Conservation (phyloP, 805 yeast genomes). For the Spathaspora passalidarum region DNA sequence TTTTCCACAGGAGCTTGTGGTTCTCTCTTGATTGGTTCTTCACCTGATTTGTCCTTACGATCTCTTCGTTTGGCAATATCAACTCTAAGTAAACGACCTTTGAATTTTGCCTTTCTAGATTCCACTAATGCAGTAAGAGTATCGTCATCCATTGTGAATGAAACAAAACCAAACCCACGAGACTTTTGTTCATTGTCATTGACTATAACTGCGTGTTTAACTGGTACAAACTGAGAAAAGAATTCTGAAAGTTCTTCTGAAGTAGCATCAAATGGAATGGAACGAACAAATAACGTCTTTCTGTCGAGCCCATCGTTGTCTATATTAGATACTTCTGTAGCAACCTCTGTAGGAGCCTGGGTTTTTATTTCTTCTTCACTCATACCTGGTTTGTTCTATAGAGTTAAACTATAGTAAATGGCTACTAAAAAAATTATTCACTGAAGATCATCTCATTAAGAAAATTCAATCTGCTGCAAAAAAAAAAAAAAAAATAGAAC, state of each 20-base stretch:
- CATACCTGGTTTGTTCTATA: background rate
- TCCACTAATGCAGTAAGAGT: constrained; percentile 69
- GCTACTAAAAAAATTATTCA: background rate
- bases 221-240: constrained; percentile 91
- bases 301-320: constrained; percentile 43
- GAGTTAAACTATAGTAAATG: background rate
- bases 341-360: background rate
- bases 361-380: constrained; percentile 2
- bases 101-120: constrained; percentile 63
- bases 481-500: background rate
- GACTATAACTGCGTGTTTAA: constrained; percentile 91
- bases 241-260: constrained; percentile 77
- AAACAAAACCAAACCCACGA: constrained; percentile 94
- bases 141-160: constrained; percentile 83
- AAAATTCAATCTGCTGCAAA: background rate
- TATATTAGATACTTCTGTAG: background rate
- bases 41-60: constrained; percentile 44
- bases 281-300: constrained; percentile 78
- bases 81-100: constrained; percentile 64
- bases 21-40: constrained; percentile 8
- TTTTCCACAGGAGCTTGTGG: constrained; percentile 51
- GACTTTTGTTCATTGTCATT: constrained; percentile 73
- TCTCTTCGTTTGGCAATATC: constrained; percentile 93
- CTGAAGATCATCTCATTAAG: background rate
- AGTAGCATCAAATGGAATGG: constrained; percentile 78